Percentiles rank a stretch among this genome's conserved stretches.
Conservation (phyloP, 1,284 basidiomycete genomes). For the Ustilago loliicola region DNA sequence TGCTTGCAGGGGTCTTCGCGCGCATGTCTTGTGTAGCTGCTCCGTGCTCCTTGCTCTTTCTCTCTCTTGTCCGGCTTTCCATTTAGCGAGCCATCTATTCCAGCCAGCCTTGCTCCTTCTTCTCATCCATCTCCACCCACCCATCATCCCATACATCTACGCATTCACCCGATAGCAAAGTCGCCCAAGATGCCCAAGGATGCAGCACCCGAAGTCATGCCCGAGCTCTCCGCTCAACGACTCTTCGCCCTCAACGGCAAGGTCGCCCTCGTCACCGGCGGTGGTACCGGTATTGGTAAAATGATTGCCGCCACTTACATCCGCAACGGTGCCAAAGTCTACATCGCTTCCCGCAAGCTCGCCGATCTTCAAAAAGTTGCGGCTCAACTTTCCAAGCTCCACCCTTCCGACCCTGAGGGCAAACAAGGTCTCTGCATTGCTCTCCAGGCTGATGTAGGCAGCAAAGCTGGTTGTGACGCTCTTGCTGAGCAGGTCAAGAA, state of each 20-base stretch:
- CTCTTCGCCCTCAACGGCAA: constrained; percentile 83
- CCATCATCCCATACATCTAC: background rate
- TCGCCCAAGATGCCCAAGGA: constrained; percentile 64
- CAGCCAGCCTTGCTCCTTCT: background rate
- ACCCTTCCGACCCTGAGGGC: constrained; percentile 53
- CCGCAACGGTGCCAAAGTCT: constrained; percentile 82
- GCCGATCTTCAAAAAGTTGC: constrained; percentile 76
- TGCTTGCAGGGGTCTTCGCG: background rate
- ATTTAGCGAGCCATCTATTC: background rate
- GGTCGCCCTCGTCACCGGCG: constrained; percentile 81
- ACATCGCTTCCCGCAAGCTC: constrained; percentile 84
- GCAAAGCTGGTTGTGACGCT: constrained; percentile 84
- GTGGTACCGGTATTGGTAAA: constrained; percentile 71
- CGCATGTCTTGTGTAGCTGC: background rate
- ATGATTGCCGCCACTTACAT: constrained; percentile 84
- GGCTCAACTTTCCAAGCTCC: constrained; percentile 44
- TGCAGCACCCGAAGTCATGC: constrained; percentile 66
- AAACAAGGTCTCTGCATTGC: constrained; percentile 54
- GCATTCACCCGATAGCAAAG: background rate
- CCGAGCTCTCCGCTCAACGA: constrained; percentile 76
- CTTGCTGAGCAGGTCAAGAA: constrained; percentile 78
- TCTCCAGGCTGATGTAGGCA: constrained; percentile 63
- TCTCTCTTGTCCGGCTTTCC: constrained; percentile 1
- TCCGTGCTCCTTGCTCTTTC: background rate
- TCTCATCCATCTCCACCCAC: background rate